Evolutionary conservation across 1,139 yeast species (phyloP), one percentile per base, ranked within the genome.

Genomic region (Hansenula lynferdii): DNA sequence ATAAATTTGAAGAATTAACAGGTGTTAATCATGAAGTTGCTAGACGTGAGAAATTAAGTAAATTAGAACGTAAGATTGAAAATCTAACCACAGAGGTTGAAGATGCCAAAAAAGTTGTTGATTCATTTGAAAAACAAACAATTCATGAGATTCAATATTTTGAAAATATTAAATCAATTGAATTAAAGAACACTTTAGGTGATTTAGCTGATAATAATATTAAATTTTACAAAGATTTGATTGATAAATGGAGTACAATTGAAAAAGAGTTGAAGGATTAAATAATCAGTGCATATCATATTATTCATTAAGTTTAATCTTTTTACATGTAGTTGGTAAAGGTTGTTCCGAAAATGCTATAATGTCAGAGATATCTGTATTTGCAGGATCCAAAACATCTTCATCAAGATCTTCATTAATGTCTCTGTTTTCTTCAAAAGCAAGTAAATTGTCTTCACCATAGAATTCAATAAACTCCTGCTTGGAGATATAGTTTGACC

Each of bases 171-270:
- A 90, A 89, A 59, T 77, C 85, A 31, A 66, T 70, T 28, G 97
- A 92, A 60, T 69, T 92, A 58, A 82, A 83, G 55, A 69, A 70
- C 28, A 75, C 94, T 3, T 70, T 92, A 64, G 65, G 78, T 18
- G 74, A 76, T 8, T 66, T 90, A 39, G 86, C 95, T 39, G 85
- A 84, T 47, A 77, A 78, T 47, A 86, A 92, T 60, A 80, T 86
- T 41, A 71, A 72, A 28, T 89, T 86, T 54, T 92, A 85, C 61
- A 72, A 75, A 44, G 75, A 75, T n/a, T 69, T 87, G 56, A 75
- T 83, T 36, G 75, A 75, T 29, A 81, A 80, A 47, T 87, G 96
- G 94, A 70, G 76, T 22, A 74, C 69, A 31, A 76, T 77, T 10
- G 85, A 79, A 49, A 57, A 60, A 42, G 68, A 65, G 36, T 61